These are phyloP conservation scores for Nitzschia inconspicua DNA, from an alignment of 108 stramenopile species.

Conservation along the genomic window DNA sequence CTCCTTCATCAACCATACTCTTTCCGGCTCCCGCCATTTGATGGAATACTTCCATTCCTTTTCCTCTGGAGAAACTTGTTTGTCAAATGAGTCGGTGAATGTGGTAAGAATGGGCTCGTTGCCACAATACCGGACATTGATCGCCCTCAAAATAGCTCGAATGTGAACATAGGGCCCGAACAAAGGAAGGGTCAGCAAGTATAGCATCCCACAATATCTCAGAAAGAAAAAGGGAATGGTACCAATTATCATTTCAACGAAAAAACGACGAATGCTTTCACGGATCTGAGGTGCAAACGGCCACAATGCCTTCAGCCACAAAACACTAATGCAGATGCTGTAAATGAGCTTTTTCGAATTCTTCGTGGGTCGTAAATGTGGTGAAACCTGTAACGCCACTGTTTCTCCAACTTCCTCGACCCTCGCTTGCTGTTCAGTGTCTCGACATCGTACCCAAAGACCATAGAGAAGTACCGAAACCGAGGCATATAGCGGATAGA, in stretches of 20 bases:
- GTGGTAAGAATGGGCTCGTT: background rate
- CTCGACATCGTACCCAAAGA: constrained; percentile 29
- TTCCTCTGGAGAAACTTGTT: constrained; percentile 7
- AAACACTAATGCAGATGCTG: background rate
- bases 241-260: no score
- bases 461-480: constrained; percentile 23
- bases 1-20: constrained; percentile 27
- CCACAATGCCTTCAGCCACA: constrained; percentile 4
- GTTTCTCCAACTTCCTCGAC: no score
- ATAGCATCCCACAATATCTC: background rate
- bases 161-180: background rate
- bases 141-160: background rate
- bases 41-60: constrained; percentile 53
- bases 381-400: no score
- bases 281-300: no score
- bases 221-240: background rate
- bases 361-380: constrained; percentile 4
- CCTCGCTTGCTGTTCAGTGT: constrained; percentile 2
- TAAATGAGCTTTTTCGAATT: background rate
- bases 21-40: constrained; percentile 58
- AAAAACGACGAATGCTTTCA: no score
- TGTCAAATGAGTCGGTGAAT: background rate
- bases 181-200: background rate
- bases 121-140: background rate
- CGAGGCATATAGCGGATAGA: constrained; percentile 13